Base-by-base conservation (phyloP, 75 land plant species). In the Larix kaempferi region DNA sequence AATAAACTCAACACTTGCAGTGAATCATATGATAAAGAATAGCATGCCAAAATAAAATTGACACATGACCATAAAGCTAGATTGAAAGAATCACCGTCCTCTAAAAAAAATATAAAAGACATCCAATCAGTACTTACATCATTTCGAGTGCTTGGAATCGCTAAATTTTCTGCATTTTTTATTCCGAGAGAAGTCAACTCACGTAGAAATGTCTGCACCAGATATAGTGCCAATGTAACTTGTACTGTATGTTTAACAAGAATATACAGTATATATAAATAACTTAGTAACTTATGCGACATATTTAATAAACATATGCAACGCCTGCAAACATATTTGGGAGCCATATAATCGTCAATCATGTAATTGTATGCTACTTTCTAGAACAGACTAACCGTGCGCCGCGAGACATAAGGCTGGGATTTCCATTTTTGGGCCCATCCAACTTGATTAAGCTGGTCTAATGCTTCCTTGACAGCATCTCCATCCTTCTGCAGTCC, bases 111-210 rank as follows among this genome's bases (percentile, higher is more conserved):
- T 27, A 21, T 39, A 71, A 6, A 57, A 77, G 41, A 77, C 37
- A n/a, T 69, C 65, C 19, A 71, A 17, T 10, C n/a, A 29, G 27
- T 54, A 85, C 93, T 92, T 80, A 88, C 97, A 86, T 96, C 99
- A 83, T 96, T 94, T 84, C 99, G 85, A 25, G 92, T 89, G 78
- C 99, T 96, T 44, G 99, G 98, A 55, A 94, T 88, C 12, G 95
- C 99, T 57, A 96, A 89, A 77, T 92, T 91, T 81, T 96, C 99
- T 0, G 99, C 98, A 79, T 96, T 96, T 72, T 96, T 94, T 22
- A 96, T 89, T 64, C 99, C 99, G 19, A 96, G 88, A 29, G 86
- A 83, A 14, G 99, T 88, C 81, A 96, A 77, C 89, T 96, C 99
- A 22, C 98, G 79, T 37, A 96, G 78, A 75, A 92, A 89, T 78